Conservation (phyloP, 2,329 filamentous ascomycete genomes). For the Aspergillus texensis region DNA sequence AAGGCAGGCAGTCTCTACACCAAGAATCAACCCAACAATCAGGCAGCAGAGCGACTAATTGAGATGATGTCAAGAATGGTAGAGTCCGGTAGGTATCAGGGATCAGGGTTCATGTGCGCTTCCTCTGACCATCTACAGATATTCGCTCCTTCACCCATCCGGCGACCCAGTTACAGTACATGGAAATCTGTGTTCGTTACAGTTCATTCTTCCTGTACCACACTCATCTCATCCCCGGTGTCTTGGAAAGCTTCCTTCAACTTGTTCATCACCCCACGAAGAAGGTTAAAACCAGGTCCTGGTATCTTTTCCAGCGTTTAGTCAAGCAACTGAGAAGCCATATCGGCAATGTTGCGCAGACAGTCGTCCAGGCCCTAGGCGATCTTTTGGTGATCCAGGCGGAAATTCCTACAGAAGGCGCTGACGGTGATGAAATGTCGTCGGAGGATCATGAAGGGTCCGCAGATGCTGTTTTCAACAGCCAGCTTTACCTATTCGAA, state of each 20-base stretch:
- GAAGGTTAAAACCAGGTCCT: slow-evolving; percentile 85
- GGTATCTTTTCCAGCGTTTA: slow-evolving; percentile 94
- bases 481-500: slow-evolving; percentile 91
- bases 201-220: slow-evolving; percentile 89
- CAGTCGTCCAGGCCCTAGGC: slow-evolving; percentile 84
- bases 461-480: slow-evolving; percentile 86
- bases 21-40: slow-evolving; percentile 79
- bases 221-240: slow-evolving; percentile 76
- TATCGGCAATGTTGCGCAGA: slow-evolving; percentile 86
- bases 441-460: slow-evolving; percentile 90
- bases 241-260: slow-evolving; percentile 87
- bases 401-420: slow-evolving; percentile 75
- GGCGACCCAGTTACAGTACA: slow-evolving; percentile 90
- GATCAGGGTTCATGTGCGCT: neutral
- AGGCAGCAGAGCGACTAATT: slow-evolving; percentile 78
- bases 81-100: slow-evolving; percentile 70
- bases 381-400: slow-evolving; percentile 90
- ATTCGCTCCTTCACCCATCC: slow-evolving; percentile 86
- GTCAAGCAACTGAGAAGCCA: slow-evolving; percentile 84
- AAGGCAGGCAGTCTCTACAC: slow-evolving; percentile 82
- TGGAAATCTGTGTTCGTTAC: slow-evolving; percentile 97
- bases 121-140: slow-evolving; percentile 52
- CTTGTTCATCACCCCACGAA: slow-evolving; percentile 86
- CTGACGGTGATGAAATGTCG: slow-evolving; percentile 86
- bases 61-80: slow-evolving; percentile 97